Conservation (phyloP, 805 yeast species). For the Candida dajiaensis region DNA sequence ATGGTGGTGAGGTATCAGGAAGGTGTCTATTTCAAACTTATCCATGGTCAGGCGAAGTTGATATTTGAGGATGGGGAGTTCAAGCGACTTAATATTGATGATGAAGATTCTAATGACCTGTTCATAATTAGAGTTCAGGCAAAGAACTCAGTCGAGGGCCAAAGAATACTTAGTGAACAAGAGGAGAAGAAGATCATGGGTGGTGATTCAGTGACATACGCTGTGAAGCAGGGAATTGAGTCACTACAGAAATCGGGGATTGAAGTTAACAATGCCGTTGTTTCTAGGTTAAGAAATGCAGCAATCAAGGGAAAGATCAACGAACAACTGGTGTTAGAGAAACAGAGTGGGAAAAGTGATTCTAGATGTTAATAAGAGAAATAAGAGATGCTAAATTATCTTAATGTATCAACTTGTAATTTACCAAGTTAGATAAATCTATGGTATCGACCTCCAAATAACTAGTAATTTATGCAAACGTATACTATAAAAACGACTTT, state of each 20-base stretch:
- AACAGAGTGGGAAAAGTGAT: conserved; percentile 25
- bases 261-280: conserved; percentile 15
- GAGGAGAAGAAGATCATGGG: conserved; percentile 2
- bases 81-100: not conserved
- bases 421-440: not conserved
- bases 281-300: conserved; percentile 14
- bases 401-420: too few species aligned
- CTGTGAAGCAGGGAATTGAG: conserved; percentile 22
- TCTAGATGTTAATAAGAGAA: conserved; percentile 12
- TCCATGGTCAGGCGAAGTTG: conserved; percentile 11
- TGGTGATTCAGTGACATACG: not conserved
- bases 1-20: conserved; percentile 4
- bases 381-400: too few species aligned
- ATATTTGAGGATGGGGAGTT: conserved; percentile 1
- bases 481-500: not conserved
- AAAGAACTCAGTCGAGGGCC: conserved; percentile 14
- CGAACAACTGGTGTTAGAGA: conserved; percentile 30
- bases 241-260: conserved; percentile 13
- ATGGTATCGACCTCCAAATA: not conserved
- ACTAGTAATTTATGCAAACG: not conserved
- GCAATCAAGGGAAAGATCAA: conserved; percentile 27
- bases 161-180: conserved; percentile 10
- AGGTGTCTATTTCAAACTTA: conserved; percentile 5
- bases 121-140: conserved; percentile 14
- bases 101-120: conserved; percentile 2